Base-by-base conservation (phyloP, 2,329 filamentous ascomycete species). In the Chaetomium sp. region DNA sequence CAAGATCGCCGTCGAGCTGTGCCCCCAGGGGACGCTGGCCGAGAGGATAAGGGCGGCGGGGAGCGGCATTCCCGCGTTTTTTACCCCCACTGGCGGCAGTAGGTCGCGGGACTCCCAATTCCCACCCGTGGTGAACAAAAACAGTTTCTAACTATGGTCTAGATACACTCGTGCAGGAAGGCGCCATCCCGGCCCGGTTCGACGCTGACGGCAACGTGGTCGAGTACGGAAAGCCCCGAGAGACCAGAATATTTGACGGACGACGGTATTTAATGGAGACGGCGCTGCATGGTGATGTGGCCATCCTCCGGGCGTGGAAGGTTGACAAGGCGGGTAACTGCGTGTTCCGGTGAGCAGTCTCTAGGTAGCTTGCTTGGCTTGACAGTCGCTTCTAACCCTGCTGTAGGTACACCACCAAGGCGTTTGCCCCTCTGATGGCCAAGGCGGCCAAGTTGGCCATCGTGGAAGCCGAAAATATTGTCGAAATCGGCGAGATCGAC, bases 381-480 rank as follows among this genome's bases (percentile, higher is more conserved):
- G 45, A 16, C 2, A 13, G 33, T 4, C 29, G 16, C 10, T 4
- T 29, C 47, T 60, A 31, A 51, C 57, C 7, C n/a, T 1, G 16
- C 1, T 16, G 16, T 27, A 65, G 63, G 75, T 90, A 90, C 76
- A 90, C 90, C 0, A 92, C 90, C 35, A 90, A 90, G 74, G 87
- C 89, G 0, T 93, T 92, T 68, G 89, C 87, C 1, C 84, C 86
- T 6, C 83, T 91, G 67, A 92, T 93, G 90, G 92, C 90, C 65
- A 93, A 94, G 78, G 91, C 91, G 0, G 92, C 91, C 0, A 85
- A 84, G 56, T 73, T 91, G 47, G 89, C 91, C 29, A 93, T 96
- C 49, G 91, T 95, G 45, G 92, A 96, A 75, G 92, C 92, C 1
- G 92, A 96, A 73, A 84, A 94, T 68, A 92, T 96, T 65, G 92